Conservation (phyloP, 192 early-diverging fungal genomes). For the Coemansia sp. region DNA sequence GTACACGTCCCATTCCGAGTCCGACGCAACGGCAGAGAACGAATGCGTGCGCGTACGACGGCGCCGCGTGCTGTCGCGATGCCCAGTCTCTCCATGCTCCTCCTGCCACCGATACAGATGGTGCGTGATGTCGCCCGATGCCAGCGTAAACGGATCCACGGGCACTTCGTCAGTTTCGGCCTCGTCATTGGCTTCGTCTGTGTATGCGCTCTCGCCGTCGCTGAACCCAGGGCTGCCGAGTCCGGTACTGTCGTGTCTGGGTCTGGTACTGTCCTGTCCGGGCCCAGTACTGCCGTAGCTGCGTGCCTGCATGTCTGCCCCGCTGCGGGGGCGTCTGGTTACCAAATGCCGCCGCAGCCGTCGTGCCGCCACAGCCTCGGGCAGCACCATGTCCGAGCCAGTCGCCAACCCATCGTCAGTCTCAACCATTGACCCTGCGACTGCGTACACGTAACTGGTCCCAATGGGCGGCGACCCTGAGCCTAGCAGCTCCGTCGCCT, state of each 20-base stretch:
- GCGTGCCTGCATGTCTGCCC: constrained; percentile 41
- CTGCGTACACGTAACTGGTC: background rate
- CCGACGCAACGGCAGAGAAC: constrained; percentile 54
- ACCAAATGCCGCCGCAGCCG: constrained; percentile 72
- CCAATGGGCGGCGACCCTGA: constrained; percentile 33
- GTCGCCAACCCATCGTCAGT: constrained; percentile 11
- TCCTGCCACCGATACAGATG: constrained; percentile 90
- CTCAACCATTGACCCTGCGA: constrained; percentile 7
- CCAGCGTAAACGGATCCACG: constrained; percentile 58
- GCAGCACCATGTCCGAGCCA: constrained; percentile 34
- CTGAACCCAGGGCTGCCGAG: constrained; percentile 18
- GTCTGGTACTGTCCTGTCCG: constrained; percentile 17
- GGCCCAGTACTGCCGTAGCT: constrained; percentile 28
- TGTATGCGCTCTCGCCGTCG: constrained; percentile 15
- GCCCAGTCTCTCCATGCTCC: constrained; percentile 29
- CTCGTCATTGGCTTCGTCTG: constrained; percentile 18
- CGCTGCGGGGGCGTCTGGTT: constrained; percentile 50
- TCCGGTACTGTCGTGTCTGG: constrained; percentile 15
- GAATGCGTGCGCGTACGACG: constrained; percentile 32
- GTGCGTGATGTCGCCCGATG: constrained; percentile 78
- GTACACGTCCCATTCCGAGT: constrained; percentile 58
- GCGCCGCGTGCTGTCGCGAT: constrained; percentile 15
- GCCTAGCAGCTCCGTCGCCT: constrained; percentile 34
- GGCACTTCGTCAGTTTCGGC: constrained; percentile 15
- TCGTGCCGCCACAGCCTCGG: constrained; percentile 58